Base-by-base conservation (phyloP, 1,284 basidiomycete genomes). In the Ustilago tritici region DNA sequence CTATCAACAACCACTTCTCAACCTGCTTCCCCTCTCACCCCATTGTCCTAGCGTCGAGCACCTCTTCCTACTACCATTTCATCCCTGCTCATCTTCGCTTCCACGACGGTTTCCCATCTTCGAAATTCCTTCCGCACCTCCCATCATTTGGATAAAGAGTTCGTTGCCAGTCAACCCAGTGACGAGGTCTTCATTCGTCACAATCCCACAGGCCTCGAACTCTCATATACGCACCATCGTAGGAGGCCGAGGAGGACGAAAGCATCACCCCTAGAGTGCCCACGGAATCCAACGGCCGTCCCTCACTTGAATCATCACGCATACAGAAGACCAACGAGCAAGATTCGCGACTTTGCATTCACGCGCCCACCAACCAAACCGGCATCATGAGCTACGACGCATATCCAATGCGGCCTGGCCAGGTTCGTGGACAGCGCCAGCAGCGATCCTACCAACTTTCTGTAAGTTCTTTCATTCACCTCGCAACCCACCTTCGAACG, bases 321-420 rank as follows among this genome's bases (percentile, higher is more conserved):
- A 50, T 50, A 31, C 28, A 8, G 31, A 15, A 15, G 31, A 31
- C 31, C 6, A 50, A n/a, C 43, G 11, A 19, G 19, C 7, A 46
- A 19, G n/a, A 46, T 46, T 11, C 19, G 43, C n/a, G 6, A 6
- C 8, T n/a, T 41, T 9, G 12, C 17, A 7, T 47, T 32, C 38
- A 32, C 19, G n/a, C 43, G n/a, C 57, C 57, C 46, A 52, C 49
- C 38, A 52, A 38, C 34, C 4, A 36, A 19, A 28, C 28, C 38
- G 11, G 10, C 50, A 43, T 38, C 32, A 74, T 74, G 71, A 74
- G 71, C 43, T 74, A 74, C n/a, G 62, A 74, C 43, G 36, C 62
- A 15, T 74, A 69, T 41, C 47, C 49, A 32, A 28, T 41, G 47
- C 65, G 71, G 55, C 66, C 65, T 10, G 63, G 50, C 47, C 56